Base-by-base conservation (phyloP, 371 early-diverging fungal genomes). In the Syncephalis fuscata region DNA sequence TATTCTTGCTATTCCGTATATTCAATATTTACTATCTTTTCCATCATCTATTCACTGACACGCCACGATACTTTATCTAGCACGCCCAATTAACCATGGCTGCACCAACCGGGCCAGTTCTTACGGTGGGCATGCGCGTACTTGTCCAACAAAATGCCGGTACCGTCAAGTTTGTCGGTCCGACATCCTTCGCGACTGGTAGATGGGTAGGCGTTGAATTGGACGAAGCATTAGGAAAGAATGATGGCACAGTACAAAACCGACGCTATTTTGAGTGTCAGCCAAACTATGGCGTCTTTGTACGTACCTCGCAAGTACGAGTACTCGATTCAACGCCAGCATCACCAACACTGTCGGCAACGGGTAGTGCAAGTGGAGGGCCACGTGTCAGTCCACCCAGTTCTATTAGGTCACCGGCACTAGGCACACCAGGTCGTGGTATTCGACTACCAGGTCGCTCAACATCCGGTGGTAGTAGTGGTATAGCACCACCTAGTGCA, bases 161-260 rank as follows among this genome's bases (percentile, higher is more conserved):
- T 39, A 65, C 64, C 5, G 65, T 87, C 40, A 75, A 79, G 16
- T 84, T 68, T 58, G 56, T 72, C 20, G 88, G 88, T 8, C 59
- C 66, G 10, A 84, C 85, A 3, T 57, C 70, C 7, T 86, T 89
- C 51, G 70, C 75, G 22, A 58, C 74, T 2, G 90, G 88, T 15
- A 70, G 67, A 60, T 89, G 88, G 88, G 71, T 77, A 44, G 88
- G 90, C 27, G 62, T 87, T 26, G 83, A 82, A 43, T 63, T 85
- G 8, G 82, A 82, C 62, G 64, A 68, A 19, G 63, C 76, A 0
- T 61, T 50, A 15, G 90, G 90, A 2, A 89, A 85, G 53, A 85
- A 90, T 58, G 67, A 76, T 45, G 88, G 88, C 27, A 68, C 77
- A 0, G 85, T 87, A 41, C 66, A 80, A 36, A 84, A 81, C 38